Conservation (phyloP, 306 rosid species). For the Glycine tomentella region DNA sequence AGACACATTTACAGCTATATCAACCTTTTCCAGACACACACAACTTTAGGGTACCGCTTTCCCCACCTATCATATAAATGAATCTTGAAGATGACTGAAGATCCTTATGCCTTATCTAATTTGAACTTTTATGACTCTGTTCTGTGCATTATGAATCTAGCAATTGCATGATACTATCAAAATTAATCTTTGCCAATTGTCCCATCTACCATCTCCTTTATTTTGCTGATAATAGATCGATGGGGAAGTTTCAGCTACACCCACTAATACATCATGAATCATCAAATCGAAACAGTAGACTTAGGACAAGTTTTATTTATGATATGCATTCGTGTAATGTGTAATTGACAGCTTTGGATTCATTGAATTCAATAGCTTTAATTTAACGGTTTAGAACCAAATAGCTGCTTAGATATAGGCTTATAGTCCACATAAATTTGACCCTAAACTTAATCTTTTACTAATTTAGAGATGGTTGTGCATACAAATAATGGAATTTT, state of each 20-base stretch:
- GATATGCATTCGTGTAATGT: constrained; percentile 13
- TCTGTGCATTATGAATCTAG: constrained; percentile 37
- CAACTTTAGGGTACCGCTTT: constrained; percentile 37
- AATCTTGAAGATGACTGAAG: constrained; percentile 43
- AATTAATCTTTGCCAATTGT: constrained; percentile 45
- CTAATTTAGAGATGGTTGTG: constrained; percentile 16
- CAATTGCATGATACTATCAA: constrained; percentile 36
- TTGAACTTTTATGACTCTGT: constrained; percentile 22
- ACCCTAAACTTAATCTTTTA: not conserved
- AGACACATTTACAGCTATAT: constrained; percentile 3
- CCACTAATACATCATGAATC: constrained; percentile 31
- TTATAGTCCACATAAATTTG: not conserved
- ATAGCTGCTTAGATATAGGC: not conserved
- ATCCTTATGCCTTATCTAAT: constrained; percentile 25
- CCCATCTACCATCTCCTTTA: constrained; percentile 49
- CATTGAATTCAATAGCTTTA: constrained; percentile 29
- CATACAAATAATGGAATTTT: not conserved
- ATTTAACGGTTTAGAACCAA: constrained; percentile 22
- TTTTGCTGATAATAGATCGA: constrained; percentile 29
- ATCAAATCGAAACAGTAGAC: constrained; percentile 19
- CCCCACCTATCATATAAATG: constrained; percentile 21
- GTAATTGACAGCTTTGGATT: constrained; percentile 15
- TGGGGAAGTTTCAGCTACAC: constrained; percentile 43
- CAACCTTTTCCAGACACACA: constrained; percentile 27
- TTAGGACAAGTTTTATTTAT: constrained; percentile 19